These are phyloP conservation scores for Luffa aegyptiaca DNA, from an alignment of 306 rosid genomes.

Conservation along the genomic window DNA sequence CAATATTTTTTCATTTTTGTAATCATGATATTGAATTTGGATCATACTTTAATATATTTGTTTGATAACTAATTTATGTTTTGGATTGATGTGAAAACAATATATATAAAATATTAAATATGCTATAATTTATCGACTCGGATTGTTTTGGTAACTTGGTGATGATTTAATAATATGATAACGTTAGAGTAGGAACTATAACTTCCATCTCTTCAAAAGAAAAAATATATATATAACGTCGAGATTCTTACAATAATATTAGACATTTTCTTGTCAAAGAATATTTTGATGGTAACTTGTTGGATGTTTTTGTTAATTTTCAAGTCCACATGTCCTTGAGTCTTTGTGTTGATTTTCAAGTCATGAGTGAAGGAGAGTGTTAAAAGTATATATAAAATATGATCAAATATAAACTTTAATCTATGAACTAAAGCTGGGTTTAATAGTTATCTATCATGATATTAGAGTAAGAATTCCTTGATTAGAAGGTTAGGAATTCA, in stretches of 20 bases:
- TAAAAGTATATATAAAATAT: too few species aligned
- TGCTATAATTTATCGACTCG: too few species aligned
- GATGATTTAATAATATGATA: not conserved
- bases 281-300: not conserved
- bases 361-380: not conserved
- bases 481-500: too few species aligned
- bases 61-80: not conserved
- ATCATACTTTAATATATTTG: too few species aligned
- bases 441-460: not conserved
- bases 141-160: too few species aligned
- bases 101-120: too few species aligned
- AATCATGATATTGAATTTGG: not conserved
- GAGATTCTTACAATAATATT: not conserved
- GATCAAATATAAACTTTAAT: not conserved
- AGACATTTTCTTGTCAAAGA: not conserved
- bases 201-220: too few species aligned
- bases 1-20: not conserved
- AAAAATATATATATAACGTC: too few species aligned
- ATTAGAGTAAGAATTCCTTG: too few species aligned
- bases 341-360: not conserved
- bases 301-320: not conserved
- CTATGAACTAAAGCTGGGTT: too few species aligned
- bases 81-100: not conserved
- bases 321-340: not conserved
- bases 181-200: not conserved